A percentile compares a stretch with the other conserved stretches of the same genome.
These are phyloP conservation scores for Neolecta irregularis DNA, from an alignment of 1,139 yeast species.

Conservation along the genomic window DNA sequence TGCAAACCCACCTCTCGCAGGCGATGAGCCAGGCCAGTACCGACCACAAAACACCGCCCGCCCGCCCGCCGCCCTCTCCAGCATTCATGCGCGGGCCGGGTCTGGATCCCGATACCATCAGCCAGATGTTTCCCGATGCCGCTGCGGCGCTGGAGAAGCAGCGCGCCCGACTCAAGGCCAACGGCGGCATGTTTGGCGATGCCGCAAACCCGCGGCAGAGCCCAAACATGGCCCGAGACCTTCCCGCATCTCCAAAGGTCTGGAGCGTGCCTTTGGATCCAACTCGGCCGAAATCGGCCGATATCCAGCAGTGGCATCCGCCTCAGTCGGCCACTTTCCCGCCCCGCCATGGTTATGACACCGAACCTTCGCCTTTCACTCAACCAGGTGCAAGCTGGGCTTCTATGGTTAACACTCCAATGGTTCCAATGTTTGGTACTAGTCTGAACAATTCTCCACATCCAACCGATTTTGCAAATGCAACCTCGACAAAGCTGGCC, in stretches of 20 bases:
- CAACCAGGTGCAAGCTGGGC: slow-evolving; percentile 16
- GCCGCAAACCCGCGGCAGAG: slow-evolving; percentile 2
- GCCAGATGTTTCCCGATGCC: slow-evolving; percentile 12
- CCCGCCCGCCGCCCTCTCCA: slow-evolving; percentile 3
- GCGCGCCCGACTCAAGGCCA: slow-evolving; percentile 7
- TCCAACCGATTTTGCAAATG: slow-evolving; percentile 14
- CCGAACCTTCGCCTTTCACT: slow-evolving; percentile 12
- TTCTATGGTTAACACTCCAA: slow-evolving; percentile 17
- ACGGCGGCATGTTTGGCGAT: neutral
- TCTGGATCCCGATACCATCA: slow-evolving; percentile 7
- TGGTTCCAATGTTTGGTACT: slow-evolving; percentile 9
- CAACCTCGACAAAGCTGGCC: slow-evolving; percentile 27
- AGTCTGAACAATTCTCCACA: slow-evolving; percentile 2
- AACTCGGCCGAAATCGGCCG: slow-evolving; percentile 7
- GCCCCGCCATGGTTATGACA: slow-evolving; percentile 5
- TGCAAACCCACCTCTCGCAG: slow-evolving; percentile 4
- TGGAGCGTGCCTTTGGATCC: slow-evolving; percentile 2
- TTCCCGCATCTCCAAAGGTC: neutral
- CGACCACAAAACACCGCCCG: slow-evolving; percentile 5
- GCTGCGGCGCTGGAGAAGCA: slow-evolving; percentile 12
- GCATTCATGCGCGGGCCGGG: neutral
- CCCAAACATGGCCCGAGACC: slow-evolving; percentile 5
- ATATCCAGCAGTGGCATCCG: slow-evolving; percentile 7
- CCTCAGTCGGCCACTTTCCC: neutral
- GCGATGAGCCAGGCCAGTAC: slow-evolving; percentile 3